phyloP scores from a whole-genome alignment of 2,329 filamentous ascomycete species.

The Cytospora piceicola region DNA sequence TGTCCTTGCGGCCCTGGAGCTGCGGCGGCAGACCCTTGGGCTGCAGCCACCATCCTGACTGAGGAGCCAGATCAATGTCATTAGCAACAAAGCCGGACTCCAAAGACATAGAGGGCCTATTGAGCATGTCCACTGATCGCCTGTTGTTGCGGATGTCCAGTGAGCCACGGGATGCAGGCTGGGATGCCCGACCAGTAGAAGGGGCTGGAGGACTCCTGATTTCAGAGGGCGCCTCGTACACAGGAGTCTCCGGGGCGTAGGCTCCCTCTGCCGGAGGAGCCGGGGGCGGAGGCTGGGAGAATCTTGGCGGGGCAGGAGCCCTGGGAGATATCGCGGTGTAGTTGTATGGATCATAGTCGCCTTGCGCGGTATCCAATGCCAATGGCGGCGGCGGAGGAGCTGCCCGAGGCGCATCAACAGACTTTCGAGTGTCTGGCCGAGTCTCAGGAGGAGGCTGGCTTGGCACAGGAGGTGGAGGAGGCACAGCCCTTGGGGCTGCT shows the following conservation, averaged over 20 bases:
- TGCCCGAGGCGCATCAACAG: conserved; percentile 71
- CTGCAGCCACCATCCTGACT: conserved; percentile 86
- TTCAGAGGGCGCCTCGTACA: conserved; percentile 49
- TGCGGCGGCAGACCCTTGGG: conserved; percentile 77
- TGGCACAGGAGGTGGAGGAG: conserved; percentile 65
- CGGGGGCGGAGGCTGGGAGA: conserved; percentile 39
- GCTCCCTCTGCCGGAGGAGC: conserved; percentile 51
- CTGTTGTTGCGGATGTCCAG: conserved; percentile 40
- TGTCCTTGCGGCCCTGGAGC: conserved; percentile 80
- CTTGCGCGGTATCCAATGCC: conserved; percentile 49
- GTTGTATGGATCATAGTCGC: conserved; percentile 73
- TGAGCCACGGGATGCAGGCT: conserved; percentile 45
- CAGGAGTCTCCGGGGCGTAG: conserved; percentile 51
- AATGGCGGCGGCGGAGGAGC: conserved; percentile 69
- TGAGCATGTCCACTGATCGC: conserved; percentile 71
- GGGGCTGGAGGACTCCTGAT: conserved; percentile 50
- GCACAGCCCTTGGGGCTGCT: conserved; percentile 58
- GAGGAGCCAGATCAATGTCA: conserved; percentile 77
- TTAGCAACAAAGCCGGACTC: conserved; percentile 85
- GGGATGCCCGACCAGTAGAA: conserved; percentile 48
- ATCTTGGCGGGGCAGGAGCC: conserved; percentile 37
- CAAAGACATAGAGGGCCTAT: conserved; percentile 74
- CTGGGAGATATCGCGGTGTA: conserved; percentile 45
- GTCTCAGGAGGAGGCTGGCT: conserved; percentile 55
- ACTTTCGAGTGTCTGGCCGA: conserved; percentile 59